A percentile compares a stretch with the other conserved stretches of the same genome.
Conservation (phyloP, 2,329 filamentous ascomycete species). For the Geosmithia putterillii region DNA sequence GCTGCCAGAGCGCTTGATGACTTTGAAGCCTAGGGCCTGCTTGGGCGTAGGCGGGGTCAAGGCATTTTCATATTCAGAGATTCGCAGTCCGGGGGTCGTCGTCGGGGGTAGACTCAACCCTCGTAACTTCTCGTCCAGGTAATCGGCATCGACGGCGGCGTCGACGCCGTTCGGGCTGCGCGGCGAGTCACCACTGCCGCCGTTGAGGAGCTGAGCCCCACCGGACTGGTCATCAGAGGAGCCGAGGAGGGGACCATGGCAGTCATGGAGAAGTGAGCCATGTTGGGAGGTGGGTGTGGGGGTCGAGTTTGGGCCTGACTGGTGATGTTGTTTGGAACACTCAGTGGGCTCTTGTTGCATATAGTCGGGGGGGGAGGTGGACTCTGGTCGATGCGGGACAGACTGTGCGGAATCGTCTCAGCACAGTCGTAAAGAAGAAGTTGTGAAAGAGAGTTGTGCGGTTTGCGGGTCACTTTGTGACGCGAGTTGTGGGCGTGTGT, state of each 20-base stretch:
- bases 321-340: constrained; percentile 28
- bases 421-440: constrained; percentile 34
- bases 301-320: constrained; percentile 20
- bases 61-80: constrained; percentile 50
- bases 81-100: constrained; percentile 34
- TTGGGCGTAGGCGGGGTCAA: constrained; percentile 31
- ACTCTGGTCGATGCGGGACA: constrained; percentile 12
- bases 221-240: constrained; percentile 22
- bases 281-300: constrained; percentile 32
- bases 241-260: too few species aligned
- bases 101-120: constrained; percentile 32
- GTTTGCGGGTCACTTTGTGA: too few species aligned
- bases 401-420: constrained; percentile 36
- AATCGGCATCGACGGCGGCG: constrained; percentile 23
- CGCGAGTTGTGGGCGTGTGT: too few species aligned
- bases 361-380: constrained; percentile 31
- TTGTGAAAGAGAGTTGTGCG: neutral
- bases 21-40: constrained; percentile 41
- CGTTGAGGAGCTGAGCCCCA: constrained; percentile 17
- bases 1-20: constrained; percentile 33
- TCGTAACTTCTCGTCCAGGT: constrained; percentile 36
- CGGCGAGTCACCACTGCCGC: constrained; percentile 20
- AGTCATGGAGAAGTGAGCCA: constrained; percentile 40
- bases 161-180: constrained; percentile 11
- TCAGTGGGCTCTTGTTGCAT: constrained; percentile 49